Percentiles rank a stretch among this genome's conserved stretches.
Evolutionary conservation across 345 rosid genomes (phyloP).

Genomic region (Syzygium grande): DNA sequence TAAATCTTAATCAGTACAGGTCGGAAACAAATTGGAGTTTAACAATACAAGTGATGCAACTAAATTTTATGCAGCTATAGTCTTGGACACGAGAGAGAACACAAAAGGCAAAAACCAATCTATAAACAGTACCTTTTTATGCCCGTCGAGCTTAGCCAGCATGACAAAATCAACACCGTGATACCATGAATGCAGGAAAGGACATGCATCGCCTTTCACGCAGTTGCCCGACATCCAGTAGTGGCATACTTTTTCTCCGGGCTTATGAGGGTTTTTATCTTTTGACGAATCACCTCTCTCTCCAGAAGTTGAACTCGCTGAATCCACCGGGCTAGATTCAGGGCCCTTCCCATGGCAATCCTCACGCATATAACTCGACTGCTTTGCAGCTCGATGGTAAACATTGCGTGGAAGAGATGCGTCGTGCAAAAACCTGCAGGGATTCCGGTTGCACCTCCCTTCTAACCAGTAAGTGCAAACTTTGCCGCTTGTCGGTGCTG

Average conservation of each 20-base stretch:
- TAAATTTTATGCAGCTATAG: neutral
- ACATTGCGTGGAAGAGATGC: neutral
- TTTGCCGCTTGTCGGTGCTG: neutral
- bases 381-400: neutral
- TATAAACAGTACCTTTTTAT: conserved; percentile 11
- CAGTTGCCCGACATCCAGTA: conserved; percentile 19
- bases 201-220: conserved; percentile 18
- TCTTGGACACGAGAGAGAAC: neutral
- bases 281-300: neutral
- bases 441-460: conserved; percentile 27
- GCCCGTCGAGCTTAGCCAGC: conserved; percentile 26
- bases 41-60: neutral
- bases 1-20: neutral
- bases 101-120: neutral
- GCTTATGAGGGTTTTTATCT: neutral
- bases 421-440: conserved; percentile 18
- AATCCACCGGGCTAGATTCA: neutral
- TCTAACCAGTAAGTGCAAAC: conserved; percentile 6
- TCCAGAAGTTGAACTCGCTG: neutral
- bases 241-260: conserved; percentile 2
- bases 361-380: neutral
- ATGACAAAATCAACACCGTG: conserved; percentile 14
- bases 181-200: conserved; percentile 19
- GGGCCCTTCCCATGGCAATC: neutral
- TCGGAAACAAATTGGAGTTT: neutral